Percentiles rank a stretch among this genome's conserved stretches.
These are phyloP conservation scores for Plasmopara muralis DNA, from an alignment of 352 stramenopile genomes.

Conservation along the genomic window DNA sequence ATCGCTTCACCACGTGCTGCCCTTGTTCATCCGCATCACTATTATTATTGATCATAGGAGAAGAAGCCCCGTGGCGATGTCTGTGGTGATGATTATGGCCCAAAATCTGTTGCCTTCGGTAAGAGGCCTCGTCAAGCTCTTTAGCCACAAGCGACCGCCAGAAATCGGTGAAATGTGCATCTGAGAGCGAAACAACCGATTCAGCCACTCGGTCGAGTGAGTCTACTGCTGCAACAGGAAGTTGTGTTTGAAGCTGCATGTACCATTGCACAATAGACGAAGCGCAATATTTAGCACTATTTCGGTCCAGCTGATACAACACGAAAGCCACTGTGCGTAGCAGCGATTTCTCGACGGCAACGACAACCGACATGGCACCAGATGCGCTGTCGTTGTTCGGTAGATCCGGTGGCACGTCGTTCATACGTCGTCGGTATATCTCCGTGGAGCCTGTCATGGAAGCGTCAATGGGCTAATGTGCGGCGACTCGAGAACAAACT, in stretches of 20 bases:
- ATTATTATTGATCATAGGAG: no score
- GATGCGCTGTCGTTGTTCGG: conserved; percentile 11
- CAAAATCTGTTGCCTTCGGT: conserved; percentile 10
- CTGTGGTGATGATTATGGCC: conserved; percentile 1
- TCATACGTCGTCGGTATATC: no score
- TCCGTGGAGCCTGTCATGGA: no score
- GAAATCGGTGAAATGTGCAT: conserved; percentile 56
- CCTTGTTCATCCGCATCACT: conserved; percentile 3
- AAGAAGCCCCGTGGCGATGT: not conserved
- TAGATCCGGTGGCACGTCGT: not conserved
- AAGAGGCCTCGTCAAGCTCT: conserved; percentile 32
- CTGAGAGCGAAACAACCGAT: conserved; percentile 55
- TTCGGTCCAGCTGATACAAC: conserved; percentile 52
- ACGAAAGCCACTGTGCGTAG: conserved; percentile 61
- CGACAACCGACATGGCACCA: conserved; percentile 40
- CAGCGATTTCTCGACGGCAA: conserved; percentile 49
- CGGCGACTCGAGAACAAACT: no score
- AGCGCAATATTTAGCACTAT: conserved; percentile 50
- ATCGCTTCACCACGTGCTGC: conserved; percentile 35
- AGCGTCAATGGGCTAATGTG: no score
- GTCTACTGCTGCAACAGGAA: conserved; percentile 41
- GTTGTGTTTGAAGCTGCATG: conserved; percentile 46
- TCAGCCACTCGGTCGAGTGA: conserved; percentile 44
- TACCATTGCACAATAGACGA: conserved; percentile 59
- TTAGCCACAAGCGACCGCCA: conserved; percentile 55